Evolutionary conservation across 2,329 filamentous ascomycete genomes (phyloP).

Genomic region (Metarhizium guizhouense): DNA sequence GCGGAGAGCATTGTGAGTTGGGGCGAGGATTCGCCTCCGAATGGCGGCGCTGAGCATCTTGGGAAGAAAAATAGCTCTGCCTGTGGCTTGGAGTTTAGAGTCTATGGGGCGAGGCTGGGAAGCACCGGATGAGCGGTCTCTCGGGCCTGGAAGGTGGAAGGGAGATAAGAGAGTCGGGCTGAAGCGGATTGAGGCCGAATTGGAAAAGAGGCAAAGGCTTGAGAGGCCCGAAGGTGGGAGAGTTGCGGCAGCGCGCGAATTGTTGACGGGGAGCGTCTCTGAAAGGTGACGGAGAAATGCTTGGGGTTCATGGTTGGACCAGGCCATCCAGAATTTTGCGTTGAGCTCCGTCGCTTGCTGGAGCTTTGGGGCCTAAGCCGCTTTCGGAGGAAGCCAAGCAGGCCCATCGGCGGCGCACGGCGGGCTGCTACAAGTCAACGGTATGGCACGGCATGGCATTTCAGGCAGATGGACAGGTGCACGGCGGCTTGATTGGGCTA

Average conservation of each 20-base stretch:
- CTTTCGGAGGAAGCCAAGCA: constrained; percentile 14
- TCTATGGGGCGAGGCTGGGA: constrained; percentile 11
- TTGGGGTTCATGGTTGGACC: constrained; percentile 25
- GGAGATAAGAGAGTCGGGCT: constrained; percentile 2
- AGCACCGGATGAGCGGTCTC: background rate
- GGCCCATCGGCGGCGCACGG: constrained; percentile 1
- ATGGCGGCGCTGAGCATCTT: constrained; percentile 55
- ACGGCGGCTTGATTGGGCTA: background rate
- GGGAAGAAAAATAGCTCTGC: constrained; percentile 20
- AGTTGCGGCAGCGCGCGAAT: constrained; percentile 17
- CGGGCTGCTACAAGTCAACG: background rate
- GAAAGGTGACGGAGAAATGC: constrained; percentile 22
- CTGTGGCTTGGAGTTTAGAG: constrained; percentile 7
- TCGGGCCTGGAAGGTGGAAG: background rate
- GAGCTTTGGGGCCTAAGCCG: constrained; percentile 23
- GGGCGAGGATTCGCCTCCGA: constrained; percentile 50
- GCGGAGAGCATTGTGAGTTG: constrained; percentile 40
- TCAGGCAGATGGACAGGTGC: background rate
- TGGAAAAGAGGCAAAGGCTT: constrained; percentile 10
- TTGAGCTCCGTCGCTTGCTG: constrained; percentile 30
- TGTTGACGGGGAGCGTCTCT: constrained; percentile 21
- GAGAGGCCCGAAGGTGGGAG: constrained; percentile 1
- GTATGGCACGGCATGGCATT: background rate
- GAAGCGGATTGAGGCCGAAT: constrained; percentile 8
- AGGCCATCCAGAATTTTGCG: constrained; percentile 28